A percentile compares a stretch with the other conserved stretches of the same genome.
Conservation (phyloP, 306 rosid species). For the Malus fusca region DNA sequence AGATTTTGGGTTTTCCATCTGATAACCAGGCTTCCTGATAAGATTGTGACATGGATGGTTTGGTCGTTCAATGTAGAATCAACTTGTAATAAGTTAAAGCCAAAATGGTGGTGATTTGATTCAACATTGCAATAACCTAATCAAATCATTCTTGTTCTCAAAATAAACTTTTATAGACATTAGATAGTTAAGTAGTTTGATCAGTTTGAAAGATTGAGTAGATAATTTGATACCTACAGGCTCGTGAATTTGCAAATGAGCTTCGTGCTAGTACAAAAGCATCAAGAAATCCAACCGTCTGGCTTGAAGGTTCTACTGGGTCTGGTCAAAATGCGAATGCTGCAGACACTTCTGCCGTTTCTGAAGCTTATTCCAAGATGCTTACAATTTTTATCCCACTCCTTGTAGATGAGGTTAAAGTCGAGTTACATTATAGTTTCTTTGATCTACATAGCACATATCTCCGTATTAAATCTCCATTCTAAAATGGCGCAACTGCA, state of each 20-base stretch:
- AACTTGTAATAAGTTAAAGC: neutral
- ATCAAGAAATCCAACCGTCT: slow-evolving; percentile 50
- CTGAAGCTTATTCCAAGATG: slow-evolving; percentile 90
- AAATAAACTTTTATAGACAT: neutral
- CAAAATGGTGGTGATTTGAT: neutral
- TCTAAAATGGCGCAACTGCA: slow-evolving; percentile 33
- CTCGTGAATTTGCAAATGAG: slow-evolving; percentile 91
- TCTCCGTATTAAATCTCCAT: slow-evolving; percentile 9
- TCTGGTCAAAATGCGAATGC: slow-evolving; percentile 65
- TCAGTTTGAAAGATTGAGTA: slow-evolving; percentile 8
- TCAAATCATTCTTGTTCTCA: neutral
- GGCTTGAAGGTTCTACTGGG: slow-evolving; percentile 71
- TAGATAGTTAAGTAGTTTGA: slow-evolving; percentile 10
- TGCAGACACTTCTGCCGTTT: slow-evolving; percentile 63
- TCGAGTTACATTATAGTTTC: neutral
- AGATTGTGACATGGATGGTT: neutral
- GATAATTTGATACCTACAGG: slow-evolving; percentile 42
- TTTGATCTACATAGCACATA: neutral
- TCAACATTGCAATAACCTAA: neutral
- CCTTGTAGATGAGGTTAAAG: slow-evolving; percentile 87
- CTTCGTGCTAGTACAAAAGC: slow-evolving; percentile 84
- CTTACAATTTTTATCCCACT: slow-evolving; percentile 91
- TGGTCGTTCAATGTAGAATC: neutral
- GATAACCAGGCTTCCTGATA: neutral
- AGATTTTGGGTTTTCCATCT: neutral